Percentiles rank a stretch among this genome's conserved stretches.
These are phyloP conservation scores for Cladophialophora bantiana DNA, from an alignment of 2,329 filamentous ascomycete genomes.

Conservation along the genomic window DNA sequence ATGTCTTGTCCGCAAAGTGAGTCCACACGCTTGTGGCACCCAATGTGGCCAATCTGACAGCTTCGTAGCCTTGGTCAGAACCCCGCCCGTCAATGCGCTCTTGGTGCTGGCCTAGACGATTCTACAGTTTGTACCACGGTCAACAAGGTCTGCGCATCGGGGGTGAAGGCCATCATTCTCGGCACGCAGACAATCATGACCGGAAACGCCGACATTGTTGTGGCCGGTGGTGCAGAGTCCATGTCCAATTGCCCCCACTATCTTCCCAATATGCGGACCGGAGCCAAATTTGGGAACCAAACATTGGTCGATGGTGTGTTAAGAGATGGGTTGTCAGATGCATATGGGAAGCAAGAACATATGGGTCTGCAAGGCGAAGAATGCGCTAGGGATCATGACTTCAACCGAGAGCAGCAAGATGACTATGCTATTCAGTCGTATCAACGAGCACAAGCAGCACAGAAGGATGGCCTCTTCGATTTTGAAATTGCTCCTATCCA, in stretches of 20 bases:
- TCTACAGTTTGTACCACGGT: constrained; percentile 86
- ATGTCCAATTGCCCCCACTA: constrained; percentile 99
- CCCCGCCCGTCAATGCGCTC: constrained; percentile 90
- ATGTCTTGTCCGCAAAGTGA: constrained; percentile 95
- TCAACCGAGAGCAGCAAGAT: constrained; percentile 87
- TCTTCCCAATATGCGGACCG: constrained; percentile 82
- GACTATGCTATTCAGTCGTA: constrained; percentile 95
- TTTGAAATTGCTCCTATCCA: constrained; percentile 89
- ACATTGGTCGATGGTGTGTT: constrained; percentile 87
- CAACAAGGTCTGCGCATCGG: constrained; percentile 99
- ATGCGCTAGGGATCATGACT: constrained; percentile 81
- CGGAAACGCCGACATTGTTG: constrained; percentile 88
- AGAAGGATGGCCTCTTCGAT: constrained; percentile 79
- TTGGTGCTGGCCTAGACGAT: constrained; percentile 83
- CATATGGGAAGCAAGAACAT: constrained; percentile 89
- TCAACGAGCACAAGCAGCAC: constrained; percentile 87
- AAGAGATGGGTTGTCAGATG: constrained; percentile 93
- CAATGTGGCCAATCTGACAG: neutral
- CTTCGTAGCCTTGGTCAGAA: constrained; percentile 83
- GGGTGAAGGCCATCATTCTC: constrained; percentile 91
- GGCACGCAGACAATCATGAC: constrained; percentile 98
- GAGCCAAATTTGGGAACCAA: constrained; percentile 93
- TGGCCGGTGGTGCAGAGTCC: constrained; percentile 94
- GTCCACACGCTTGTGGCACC: constrained; percentile 16
- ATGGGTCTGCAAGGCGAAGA: constrained; percentile 96